Evolutionary conservation across 2,329 filamentous ascomycete genomes (phyloP), one percentile per base, ranked within the genome.

Genomic region (Ilyonectria destructans): DNA sequence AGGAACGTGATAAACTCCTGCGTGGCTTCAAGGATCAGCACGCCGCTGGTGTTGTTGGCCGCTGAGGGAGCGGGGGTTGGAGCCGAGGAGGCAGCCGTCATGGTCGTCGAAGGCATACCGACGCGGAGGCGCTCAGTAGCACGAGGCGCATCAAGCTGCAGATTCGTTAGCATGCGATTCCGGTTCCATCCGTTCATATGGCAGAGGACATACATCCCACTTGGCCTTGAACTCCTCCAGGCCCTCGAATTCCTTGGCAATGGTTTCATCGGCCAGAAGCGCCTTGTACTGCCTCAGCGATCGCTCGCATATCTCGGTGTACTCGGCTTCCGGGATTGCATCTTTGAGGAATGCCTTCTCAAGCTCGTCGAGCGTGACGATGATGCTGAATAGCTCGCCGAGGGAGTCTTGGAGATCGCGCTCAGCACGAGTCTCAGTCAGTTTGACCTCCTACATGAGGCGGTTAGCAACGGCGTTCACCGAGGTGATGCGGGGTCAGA

Each of bases 1-100:
- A 99, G 89, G 78, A 99, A 96, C 0, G 96, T 99, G 81, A 99
- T 99, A 81, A 99, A 99, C 80, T 98, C 97, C 81, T 99, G 95
- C 1, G 96, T 98, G 2, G 96, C 96, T 71, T 96, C 92, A 48
- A 97, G 85, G 66, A 98, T 97, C 40, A 98, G 82, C 3, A 90
- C 85, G 10, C 90, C 89, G 69, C 87, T 88, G 40, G 86, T 85
- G 72, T 85, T 87, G 75, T 84, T 84, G 54, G 80, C 77, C 13
- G 81, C 78, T 6, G 83, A 78, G 33, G 83, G 80, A 17, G 84
- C 80, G 3, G 86, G 82, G 26, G 84, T 82, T 40, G 80, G 79
- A 40, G 81, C 84, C 10, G 81, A 85, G 37, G 83, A 87, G 31
- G 83, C 88, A 71, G 88, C 86, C 12, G 85, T 88, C 21, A 91